Conservation (phyloP, 2,329 filamentous ascomycete genomes). For the Verticillium zaregamsianum region DNA sequence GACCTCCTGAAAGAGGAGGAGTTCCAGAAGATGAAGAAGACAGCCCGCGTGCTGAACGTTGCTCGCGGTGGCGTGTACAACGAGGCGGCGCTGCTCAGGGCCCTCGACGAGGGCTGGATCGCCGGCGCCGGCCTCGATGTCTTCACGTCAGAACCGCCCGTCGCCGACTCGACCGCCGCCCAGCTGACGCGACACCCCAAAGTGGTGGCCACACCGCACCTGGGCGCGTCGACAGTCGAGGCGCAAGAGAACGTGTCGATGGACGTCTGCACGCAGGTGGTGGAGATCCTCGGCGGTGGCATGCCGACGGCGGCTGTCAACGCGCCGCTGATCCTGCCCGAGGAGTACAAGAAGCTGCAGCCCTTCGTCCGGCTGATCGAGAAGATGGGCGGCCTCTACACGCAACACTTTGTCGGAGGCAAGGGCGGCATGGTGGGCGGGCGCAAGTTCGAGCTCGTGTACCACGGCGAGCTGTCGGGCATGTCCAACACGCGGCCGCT, state of each 20-base stretch:
- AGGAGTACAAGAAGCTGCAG: slow-evolving; percentile 73
- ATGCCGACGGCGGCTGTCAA: slow-evolving; percentile 76
- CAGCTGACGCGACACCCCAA: slow-evolving; percentile 64
- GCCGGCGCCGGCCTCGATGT: slow-evolving; percentile 77
- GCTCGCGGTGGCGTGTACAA: slow-evolving; percentile 78
- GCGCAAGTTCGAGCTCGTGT: slow-evolving; percentile 70
- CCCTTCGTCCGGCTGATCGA: slow-evolving; percentile 74
- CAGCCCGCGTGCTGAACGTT: slow-evolving; percentile 73
- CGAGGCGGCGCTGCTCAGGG: slow-evolving; percentile 66
- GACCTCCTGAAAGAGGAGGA: slow-evolving; percentile 68
- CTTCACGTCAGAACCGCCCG: slow-evolving; percentile 70
- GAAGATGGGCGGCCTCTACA: slow-evolving; percentile 75
- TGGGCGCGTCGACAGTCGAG: slow-evolving; percentile 76
- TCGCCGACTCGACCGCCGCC: slow-evolving; percentile 49
- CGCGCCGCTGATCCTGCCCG: slow-evolving; percentile 74
- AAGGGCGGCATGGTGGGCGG: slow-evolving; percentile 48
- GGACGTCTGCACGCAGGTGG: slow-evolving; percentile 77
- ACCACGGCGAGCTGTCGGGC: slow-evolving; percentile 69
- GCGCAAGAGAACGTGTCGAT: slow-evolving; percentile 81
- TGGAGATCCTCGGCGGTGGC: slow-evolving; percentile 67
- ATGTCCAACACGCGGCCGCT: slow-evolving; percentile 74
- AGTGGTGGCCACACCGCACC: slow-evolving; percentile 74
- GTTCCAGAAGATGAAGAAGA: slow-evolving; percentile 66
- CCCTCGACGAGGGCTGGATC: slow-evolving; percentile 66
- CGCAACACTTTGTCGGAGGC: slow-evolving; percentile 61